phyloP scores from a whole-genome alignment of 257 asterid species.

The Ballota nigra region DNA sequence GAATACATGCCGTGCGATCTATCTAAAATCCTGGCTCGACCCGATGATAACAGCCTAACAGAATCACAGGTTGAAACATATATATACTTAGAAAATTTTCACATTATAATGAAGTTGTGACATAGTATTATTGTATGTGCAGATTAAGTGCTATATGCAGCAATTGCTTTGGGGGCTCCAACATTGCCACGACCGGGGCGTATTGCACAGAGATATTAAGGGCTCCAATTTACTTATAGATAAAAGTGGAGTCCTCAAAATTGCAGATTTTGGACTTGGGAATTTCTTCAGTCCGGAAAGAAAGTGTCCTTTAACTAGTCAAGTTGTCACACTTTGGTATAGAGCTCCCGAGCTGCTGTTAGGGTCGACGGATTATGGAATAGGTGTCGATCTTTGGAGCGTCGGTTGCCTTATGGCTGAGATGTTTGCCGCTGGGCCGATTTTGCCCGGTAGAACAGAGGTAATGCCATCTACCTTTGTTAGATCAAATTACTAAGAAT shows the following conservation, averaged over 20 bases:
- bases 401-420: constrained; percentile 84
- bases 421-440: constrained; percentile 68
- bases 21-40: constrained; percentile 48
- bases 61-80: constrained; percentile 60
- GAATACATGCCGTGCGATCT: constrained; percentile 64
- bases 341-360: constrained; percentile 72
- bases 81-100: background rate
- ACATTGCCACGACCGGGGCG: constrained; percentile 74
- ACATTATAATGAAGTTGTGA: background rate
- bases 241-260: constrained; percentile 59
- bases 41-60: constrained; percentile 46
- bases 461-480: constrained; percentile 40
- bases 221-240: constrained; percentile 71
- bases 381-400: constrained; percentile 80
- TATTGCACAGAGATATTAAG: constrained; percentile 77
- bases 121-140: constrained; percentile 10
- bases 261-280: constrained; percentile 80
- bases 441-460: constrained; percentile 76
- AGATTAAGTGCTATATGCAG: constrained; percentile 71
- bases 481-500: too few relatives aligned
- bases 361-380: constrained; percentile 69
- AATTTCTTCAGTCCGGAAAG: constrained; percentile 40
- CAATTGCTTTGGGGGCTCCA: constrained; percentile 68
- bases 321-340: constrained; percentile 85
- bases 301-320: constrained; percentile 53